Conservation (phyloP, 2,329 filamentous ascomycete genomes). For the Tricladium varicosporioides region DNA sequence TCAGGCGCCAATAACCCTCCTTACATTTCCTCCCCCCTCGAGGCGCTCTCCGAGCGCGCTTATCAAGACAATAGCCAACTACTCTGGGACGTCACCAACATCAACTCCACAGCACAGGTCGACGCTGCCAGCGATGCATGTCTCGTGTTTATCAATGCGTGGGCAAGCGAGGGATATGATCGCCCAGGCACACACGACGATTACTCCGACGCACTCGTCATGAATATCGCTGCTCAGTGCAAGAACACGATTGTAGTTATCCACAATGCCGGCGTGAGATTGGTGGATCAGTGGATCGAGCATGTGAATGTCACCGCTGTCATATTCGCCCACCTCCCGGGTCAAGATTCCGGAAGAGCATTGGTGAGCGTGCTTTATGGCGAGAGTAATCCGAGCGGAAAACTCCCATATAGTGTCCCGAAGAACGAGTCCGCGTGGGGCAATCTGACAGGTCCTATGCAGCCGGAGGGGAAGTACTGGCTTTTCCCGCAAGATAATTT, state of each 20-base stretch:
- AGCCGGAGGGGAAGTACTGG: conserved; percentile 40
- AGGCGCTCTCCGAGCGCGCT: background rate
- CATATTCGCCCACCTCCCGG: conserved; percentile 65
- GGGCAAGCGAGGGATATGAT: conserved; percentile 51
- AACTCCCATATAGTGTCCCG: conserved; percentile 52
- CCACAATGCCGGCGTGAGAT: conserved; percentile 59
- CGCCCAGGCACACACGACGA: conserved; percentile 49
- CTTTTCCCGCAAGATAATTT: conserved; percentile 50
- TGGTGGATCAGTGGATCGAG: conserved; percentile 68
- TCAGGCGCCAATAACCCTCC: background rate
- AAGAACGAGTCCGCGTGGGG: conserved; percentile 52
- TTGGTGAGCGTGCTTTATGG: conserved; percentile 1
- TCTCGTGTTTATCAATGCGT: conserved; percentile 62
- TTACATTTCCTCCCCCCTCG: background rate
- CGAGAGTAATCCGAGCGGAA: background rate
- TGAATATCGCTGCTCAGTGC: conserved; percentile 54
- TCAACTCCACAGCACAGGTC: conserved; percentile 33
- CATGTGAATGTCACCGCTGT: conserved; percentile 73
- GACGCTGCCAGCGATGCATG: conserved; percentile 60
- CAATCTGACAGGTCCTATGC: conserved; percentile 42
- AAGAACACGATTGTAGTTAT: conserved; percentile 61
- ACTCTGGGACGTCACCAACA: background rate
- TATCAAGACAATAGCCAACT: conserved; percentile 38
- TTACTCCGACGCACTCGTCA: conserved; percentile 54
- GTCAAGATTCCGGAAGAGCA: conserved; percentile 70